These are phyloP conservation scores for Epichloe sibirici DNA, from an alignment of 2,329 filamentous ascomycete genomes.

Conservation along the genomic window DNA sequence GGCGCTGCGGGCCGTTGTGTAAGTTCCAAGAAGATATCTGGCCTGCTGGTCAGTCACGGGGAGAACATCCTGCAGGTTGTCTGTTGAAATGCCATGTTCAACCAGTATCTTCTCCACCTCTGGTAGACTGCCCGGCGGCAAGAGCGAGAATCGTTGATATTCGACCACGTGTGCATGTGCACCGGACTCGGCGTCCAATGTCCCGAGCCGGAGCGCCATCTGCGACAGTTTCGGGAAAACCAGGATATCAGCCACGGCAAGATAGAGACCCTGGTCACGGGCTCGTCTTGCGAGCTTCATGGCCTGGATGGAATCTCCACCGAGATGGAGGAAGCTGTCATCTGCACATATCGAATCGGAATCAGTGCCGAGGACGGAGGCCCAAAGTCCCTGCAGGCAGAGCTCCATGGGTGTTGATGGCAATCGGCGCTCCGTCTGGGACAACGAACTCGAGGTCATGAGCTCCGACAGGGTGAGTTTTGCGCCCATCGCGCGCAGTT, in stretches of 20 bases:
- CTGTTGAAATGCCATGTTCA: background rate
- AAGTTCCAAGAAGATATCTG: constrained; percentile 3
- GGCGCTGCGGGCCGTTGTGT: background rate
- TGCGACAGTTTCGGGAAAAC: background rate
- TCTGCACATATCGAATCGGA: constrained; percentile 1
- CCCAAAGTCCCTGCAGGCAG: constrained; percentile 8
- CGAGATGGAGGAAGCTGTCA: constrained; percentile 7
- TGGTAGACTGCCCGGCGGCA: background rate
- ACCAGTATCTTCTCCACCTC: background rate
- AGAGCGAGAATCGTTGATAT: constrained; percentile 1
- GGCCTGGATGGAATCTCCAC: constrained; percentile 8
- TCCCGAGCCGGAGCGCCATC: background rate
- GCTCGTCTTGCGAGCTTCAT: constrained; percentile 3
- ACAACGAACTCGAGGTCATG: background rate
- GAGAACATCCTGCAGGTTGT: background rate
- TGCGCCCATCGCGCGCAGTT: background rate
- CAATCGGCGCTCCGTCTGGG: background rate
- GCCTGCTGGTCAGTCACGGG: constrained; percentile 1
- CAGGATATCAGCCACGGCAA: constrained; percentile 2
- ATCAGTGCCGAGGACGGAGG: background rate
- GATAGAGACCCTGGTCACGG: background rate
- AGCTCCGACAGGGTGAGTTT: background rate
- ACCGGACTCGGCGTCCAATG: background rate
- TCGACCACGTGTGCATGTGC: background rate
- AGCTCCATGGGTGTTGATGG: constrained; percentile 8